phyloP scores from a whole-genome alignment of 805 yeast genomes.

The Metschnikowia hibisci region DNA sequence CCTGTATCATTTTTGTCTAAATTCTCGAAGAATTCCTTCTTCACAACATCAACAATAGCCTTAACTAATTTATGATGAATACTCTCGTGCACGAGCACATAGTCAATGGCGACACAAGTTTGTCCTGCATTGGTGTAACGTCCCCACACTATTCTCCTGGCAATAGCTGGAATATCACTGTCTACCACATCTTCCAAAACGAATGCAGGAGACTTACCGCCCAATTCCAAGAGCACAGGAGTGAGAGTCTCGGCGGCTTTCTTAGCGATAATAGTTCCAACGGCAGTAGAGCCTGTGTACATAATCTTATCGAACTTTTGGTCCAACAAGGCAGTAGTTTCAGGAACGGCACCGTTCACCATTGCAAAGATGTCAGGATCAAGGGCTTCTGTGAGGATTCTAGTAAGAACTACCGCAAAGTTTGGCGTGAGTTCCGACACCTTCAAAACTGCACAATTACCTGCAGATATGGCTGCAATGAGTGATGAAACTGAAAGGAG shows the following conservation, averaged over 20 bases:
- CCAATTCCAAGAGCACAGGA: constrained; percentile 78
- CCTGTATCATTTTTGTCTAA: constrained; percentile 23
- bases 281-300: constrained; percentile 76
- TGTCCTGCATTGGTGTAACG: constrained; percentile 82
- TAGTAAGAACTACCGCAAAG: constrained; percentile 53
- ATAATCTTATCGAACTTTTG: constrained; percentile 76
- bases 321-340: constrained; percentile 46
- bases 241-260: constrained; percentile 85
- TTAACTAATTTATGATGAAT: constrained; percentile 50
- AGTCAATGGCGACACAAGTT: constrained; percentile 88
- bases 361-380: constrained; percentile 55
- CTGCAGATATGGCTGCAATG: constrained; percentile 79
- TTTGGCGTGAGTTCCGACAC: constrained; percentile 71
- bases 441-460: constrained; percentile 74
- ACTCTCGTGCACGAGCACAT: constrained; percentile 60
- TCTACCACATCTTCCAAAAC: constrained; percentile 49
- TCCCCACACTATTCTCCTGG: constrained; percentile 74
- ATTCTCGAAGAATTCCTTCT: constrained; percentile 43
- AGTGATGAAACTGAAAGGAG: constrained; percentile 60
- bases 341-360: constrained; percentile 71
- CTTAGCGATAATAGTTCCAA: constrained; percentile 71
- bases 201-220: constrained; percentile 89
- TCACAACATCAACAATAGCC: constrained; percentile 37
- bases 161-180: constrained; percentile 38
- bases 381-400: constrained; percentile 48